Base-by-base conservation (phyloP, 1,139 yeast genomes). In the Lodderomyces margitis region DNA sequence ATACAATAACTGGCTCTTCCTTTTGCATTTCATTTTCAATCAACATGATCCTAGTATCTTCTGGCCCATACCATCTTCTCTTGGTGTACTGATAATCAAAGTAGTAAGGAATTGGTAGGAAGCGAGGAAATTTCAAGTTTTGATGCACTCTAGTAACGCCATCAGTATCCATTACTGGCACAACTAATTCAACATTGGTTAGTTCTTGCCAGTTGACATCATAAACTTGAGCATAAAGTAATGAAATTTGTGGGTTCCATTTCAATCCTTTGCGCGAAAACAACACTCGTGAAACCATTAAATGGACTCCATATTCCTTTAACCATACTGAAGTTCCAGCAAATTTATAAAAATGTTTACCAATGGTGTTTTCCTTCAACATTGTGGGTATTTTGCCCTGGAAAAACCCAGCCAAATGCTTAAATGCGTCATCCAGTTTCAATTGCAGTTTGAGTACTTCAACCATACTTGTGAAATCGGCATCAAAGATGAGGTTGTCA, bases 251-350 rank as follows among this genome's bases (percentile, higher is more conserved):
- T 1, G 67, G 63, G 14, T 52, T 48, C 54, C 65, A 51, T 38
- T 68, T 57, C 25, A 44, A 49, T 1, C 65, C 66, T 9, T 24
- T 40, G 5, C 60, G 59, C 16, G 66, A 54, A 47, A 61, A 66
- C 11, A 61, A 43, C 3, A 67, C 59, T 38, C 80, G 55, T 11
- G 74, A 64, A 9, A 69, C 67, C 65, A 74, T 59, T 43, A 74
- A 54, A 54, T 75, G 79, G n/a, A 71, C 66, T 9, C 70, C 70
- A 46, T 68, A 71, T 21, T 72, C 67, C 15, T 68, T 64, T 14
- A 75, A 51, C 74, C 75, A 75, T 10, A 73, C 75, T 2, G 77
- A 68, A 3, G 76, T 64, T 1, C 80, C 80, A 1, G 77, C 74
- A 49, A 73, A 68, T 40, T 64, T 65, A 47, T 53, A 71, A 74